Evolutionary conservation across 2,329 filamentous ascomycete genomes (phyloP), one percentile per base, ranked within the genome.

Genomic region (Onygena corvina): DNA sequence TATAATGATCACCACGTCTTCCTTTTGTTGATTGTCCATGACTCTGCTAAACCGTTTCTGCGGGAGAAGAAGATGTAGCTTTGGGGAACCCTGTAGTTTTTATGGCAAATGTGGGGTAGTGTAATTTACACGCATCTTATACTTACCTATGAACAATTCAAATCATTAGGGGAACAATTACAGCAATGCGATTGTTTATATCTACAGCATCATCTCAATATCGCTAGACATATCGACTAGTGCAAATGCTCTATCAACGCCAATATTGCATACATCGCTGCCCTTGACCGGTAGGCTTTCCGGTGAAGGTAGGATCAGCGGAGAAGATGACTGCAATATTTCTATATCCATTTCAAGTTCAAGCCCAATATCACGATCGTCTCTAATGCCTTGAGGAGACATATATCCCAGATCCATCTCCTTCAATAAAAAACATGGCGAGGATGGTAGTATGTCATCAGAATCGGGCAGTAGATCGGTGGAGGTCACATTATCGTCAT

Each of bases 291-390:
- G 29, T 31, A 29, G 11, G 11, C 5, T 29, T 21, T 11, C 36
- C 11, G 36, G 20, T 12, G 20, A 46, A 11, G 42, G 23, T 16
- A 31, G n/a, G 33, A 46, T 46, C 1, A 46, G 14, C 5, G 42
- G 42, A 33, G 42, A 46, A 20, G 42, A 46, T 16, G 42, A 46
- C 12, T 46, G 27, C 14, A 46, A 29, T 14, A 46, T 46, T 9
- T 31, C 42, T 14, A 30, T 3, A 6, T 31, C 29, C 23, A 31
- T 1, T 16, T 9, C 9, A 12, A 33, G 42, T 5, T 11, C 27
- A n/a, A 31, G 16, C 3, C 4, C 27, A 6, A 31, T 16, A 18
- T n/a, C 36, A 2, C 5, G 11, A 11, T 31, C 16, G 4, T 31
- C 25, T 20, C 14, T n/a, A 11, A 31, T 1, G 11, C 14, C 3